Base-by-base conservation (phyloP, 306 rosid genomes). In the Gastrolobium villosum region DNA sequence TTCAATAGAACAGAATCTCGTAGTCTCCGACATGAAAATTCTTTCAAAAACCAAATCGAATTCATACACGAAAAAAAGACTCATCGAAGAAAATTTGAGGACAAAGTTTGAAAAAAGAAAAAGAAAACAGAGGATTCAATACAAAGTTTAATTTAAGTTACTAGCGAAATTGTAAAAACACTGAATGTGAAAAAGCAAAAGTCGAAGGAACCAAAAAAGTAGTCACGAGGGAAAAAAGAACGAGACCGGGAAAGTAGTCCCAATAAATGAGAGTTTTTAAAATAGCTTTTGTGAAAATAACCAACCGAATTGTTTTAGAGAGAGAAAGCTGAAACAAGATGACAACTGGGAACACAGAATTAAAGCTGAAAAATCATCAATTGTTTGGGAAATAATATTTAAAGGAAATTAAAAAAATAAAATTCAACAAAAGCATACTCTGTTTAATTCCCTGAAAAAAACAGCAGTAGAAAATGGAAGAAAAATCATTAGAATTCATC, bases 231-330 rank as follows among this genome's bases (percentile, higher is more conserved):
- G 39, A 26, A 44, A 72, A 74, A 74, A 32, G 34, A 15, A 28
- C 7, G 36, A 65, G 53, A 70, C 65, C 36, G 65, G 70, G 75
- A 86, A 86, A 81, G 84, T 55, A 66, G 54, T 36, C 61, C 43
- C 15, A 11, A 26, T 40, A 49, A 50, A 70, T 74, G 54, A 15
- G 39, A 11, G 9, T 13, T 37, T 44, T 41, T 4, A 26, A 36
- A 59, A 44, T 50, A 70, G 65, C 62, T 55, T 49, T 34, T 59
- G 65, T 15, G 10, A 69, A 32, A 64, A 73, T 9, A 78, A 49
- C 61, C 26, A 78, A 37, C 7, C 9, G 32, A 73, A 37, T 41
- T 15, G 43, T 13, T 30, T 35, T 13, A 36, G 52, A 4, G n/a
- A 41, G 66, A 34, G 44, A 65, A 60, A 48, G n/a, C 31, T 45